Conservation (phyloP, 352 stramenopile species). For the Phytopythium litorale region DNA sequence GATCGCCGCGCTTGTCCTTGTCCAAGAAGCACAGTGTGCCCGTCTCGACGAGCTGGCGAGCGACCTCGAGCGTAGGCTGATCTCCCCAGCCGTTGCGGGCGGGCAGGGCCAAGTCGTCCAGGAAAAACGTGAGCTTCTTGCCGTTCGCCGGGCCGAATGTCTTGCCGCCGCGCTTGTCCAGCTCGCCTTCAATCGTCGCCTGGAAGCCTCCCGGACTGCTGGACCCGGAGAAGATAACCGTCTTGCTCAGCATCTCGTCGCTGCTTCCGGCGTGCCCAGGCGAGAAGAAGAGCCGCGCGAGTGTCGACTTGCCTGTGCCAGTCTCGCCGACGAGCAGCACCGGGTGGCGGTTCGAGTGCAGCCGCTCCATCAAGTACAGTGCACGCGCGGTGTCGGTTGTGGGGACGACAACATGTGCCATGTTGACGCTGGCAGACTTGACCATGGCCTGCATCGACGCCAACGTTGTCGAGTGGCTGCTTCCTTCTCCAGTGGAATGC, state of each 20-base stretch:
- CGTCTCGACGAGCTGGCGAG: conserved; percentile 68
- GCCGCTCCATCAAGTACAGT: conserved; percentile 64
- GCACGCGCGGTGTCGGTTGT: conserved; percentile 80
- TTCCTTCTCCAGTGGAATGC: conserved; percentile 6
- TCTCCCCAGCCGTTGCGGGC: conserved; percentile 70
- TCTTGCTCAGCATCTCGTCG: conserved; percentile 60
- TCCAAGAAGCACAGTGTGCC: conserved; percentile 73
- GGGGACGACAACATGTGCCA: conserved; percentile 81
- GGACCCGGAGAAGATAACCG: conserved; percentile 87
- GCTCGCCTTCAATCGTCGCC: conserved; percentile 54
- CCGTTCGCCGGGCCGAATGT: conserved; percentile 68
- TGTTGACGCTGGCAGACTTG: conserved; percentile 42
- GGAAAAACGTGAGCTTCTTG: conserved; percentile 75
- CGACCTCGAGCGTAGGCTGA: conserved; percentile 72
- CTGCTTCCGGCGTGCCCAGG: conserved; percentile 15
- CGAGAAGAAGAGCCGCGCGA: conserved; percentile 72
- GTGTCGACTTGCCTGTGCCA: conserved; percentile 87
- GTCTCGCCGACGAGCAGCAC: conserved; percentile 83
- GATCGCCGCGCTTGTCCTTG: conserved; percentile 79
- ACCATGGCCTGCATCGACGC: conserved; percentile 1
- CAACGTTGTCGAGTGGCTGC: neutral
- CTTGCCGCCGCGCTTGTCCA: conserved; percentile 81
- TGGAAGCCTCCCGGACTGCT: conserved; percentile 82
- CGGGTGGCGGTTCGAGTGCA: conserved; percentile 46
- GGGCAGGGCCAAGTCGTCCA: conserved; percentile 77